Evolutionary conservation across 331 rosid genomes (phyloP).

Genomic region (Saraca asoca): DNA sequence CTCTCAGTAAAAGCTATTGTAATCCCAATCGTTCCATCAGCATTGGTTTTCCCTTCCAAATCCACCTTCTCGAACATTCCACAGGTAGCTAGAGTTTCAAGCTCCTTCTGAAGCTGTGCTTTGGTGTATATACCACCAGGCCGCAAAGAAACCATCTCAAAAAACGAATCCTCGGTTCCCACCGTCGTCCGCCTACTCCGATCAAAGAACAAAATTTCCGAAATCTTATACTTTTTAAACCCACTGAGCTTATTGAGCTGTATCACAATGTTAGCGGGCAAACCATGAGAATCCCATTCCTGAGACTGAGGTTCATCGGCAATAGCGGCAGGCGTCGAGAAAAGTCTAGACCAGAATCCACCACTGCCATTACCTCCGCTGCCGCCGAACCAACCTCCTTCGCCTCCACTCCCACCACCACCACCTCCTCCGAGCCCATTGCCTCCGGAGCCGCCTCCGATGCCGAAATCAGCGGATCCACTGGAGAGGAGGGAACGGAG

Average conservation of each 20-base stretch:
- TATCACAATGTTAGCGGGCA: constrained; percentile 83
- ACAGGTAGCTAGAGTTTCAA: constrained; percentile 70
- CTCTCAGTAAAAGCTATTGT: constrained; percentile 78
- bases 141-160: constrained; percentile 83
- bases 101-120: constrained; percentile 87
- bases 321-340: constrained; percentile 49
- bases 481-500: constrained; percentile 26
- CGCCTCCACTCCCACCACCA: constrained; percentile 19
- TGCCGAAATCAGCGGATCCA: background rate
- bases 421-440: constrained; percentile 39
- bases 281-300: constrained; percentile 87
- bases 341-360: constrained; percentile 63
- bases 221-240: constrained; percentile 84
- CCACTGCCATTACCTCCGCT: constrained; percentile 45
- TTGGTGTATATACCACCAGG: constrained; percentile 81
- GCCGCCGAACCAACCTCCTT: constrained; percentile 49
- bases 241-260: constrained; percentile 84
- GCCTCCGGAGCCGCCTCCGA: constrained; percentile 1
- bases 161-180: constrained; percentile 82
- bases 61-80: constrained; percentile 99
- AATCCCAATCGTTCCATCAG: constrained; percentile 71
- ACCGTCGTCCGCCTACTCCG: constrained; percentile 54
- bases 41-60: constrained; percentile 80
- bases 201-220: constrained; percentile 79
- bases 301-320: constrained; percentile 71